A percentile compares a stretch with the other conserved stretches of the same genome.
Conservation (phyloP, 176 grass and related monocot genomes). For the Musa beccarii region DNA sequence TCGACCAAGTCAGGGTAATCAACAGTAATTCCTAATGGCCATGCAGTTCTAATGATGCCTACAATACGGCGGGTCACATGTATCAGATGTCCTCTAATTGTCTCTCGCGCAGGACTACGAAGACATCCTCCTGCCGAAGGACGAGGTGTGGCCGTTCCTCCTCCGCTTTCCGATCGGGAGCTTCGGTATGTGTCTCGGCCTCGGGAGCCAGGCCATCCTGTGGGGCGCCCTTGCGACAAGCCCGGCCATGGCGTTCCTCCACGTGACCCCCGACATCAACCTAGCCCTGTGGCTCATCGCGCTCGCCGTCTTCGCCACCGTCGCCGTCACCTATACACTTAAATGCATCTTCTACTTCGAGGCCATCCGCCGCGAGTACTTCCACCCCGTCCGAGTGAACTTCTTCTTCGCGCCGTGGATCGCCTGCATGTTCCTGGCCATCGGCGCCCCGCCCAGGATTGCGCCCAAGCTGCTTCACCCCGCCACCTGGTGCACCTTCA, state of each 20-base stretch:
- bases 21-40: background rate
- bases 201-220: conserved; percentile 83
- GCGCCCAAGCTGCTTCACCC: conserved; percentile 46
- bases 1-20: conserved; percentile 88
- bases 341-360: conserved; percentile 99
- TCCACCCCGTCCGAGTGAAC: conserved; percentile 91
- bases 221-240: conserved; percentile 72
- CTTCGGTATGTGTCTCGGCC: conserved; percentile 86
- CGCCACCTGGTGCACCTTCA: conserved; percentile 57
- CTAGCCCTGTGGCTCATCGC: conserved; percentile 69
- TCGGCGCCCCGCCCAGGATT: conserved; percentile 48
- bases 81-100: background rate
- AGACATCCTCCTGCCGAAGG: conserved; percentile 81
- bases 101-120: conserved; percentile 49
- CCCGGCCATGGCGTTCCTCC: conserved; percentile 64
- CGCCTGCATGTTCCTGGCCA: conserved; percentile 89
- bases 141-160: conserved; percentile 96
- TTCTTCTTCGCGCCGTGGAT: conserved; percentile 97
- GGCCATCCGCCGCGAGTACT: conserved; percentile 94
- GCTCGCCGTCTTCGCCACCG: conserved; percentile 34
- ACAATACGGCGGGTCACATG: too few species aligned
- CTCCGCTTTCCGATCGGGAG: conserved; percentile 87
- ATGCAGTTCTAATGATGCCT: background rate
- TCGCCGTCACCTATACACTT: conserved; percentile 60
- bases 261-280: conserved; percentile 62